Percentiles rank a stretch among this genome's conserved stretches.
These are phyloP conservation scores for Gossypium lobatum DNA, from an alignment of 441 rosid species.

Conservation along the genomic window DNA sequence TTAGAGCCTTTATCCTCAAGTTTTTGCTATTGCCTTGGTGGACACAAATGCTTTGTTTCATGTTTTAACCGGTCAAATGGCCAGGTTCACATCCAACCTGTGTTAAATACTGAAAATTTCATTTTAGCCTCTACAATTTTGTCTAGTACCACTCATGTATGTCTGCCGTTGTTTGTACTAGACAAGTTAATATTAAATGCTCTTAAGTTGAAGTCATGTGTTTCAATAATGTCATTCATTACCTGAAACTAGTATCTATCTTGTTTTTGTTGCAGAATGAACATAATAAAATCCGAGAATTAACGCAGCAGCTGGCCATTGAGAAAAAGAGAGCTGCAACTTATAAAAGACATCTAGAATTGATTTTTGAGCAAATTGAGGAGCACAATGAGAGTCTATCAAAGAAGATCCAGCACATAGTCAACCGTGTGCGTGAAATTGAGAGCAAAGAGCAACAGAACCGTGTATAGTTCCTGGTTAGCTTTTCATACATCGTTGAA, in stretches of 20 bases:
- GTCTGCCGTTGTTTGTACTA: background rate
- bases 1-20: background rate
- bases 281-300: slow-evolving; percentile 79
- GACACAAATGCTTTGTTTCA: background rate
- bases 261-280: slow-evolving; percentile 49
- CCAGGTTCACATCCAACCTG: background rate
- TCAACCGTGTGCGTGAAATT: slow-evolving; percentile 61
- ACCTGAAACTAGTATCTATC: slow-evolving; percentile 24
- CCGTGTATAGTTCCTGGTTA: slow-evolving; percentile 35
- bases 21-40: background rate
- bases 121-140: background rate
- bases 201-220: background rate
- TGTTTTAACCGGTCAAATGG: background rate
- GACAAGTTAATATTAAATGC: background rate
- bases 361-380: slow-evolving; percentile 83
- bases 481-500: background rate
- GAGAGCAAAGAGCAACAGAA: slow-evolving; percentile 55
- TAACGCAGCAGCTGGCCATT: slow-evolving; percentile 76
- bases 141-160: background rate
- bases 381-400: slow-evolving; percentile 76
- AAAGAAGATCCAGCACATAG: slow-evolving; percentile 76
- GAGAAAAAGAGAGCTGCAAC: slow-evolving; percentile 89
- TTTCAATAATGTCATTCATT: background rate
- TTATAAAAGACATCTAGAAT: slow-evolving; percentile 83
- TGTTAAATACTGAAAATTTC: background rate